A percentile compares a stretch with the other conserved stretches of the same genome.
Evolutionary conservation across 768 basidiomycete genomes (phyloP).

Genomic region (Lactarius pseudohatsudake): DNA sequence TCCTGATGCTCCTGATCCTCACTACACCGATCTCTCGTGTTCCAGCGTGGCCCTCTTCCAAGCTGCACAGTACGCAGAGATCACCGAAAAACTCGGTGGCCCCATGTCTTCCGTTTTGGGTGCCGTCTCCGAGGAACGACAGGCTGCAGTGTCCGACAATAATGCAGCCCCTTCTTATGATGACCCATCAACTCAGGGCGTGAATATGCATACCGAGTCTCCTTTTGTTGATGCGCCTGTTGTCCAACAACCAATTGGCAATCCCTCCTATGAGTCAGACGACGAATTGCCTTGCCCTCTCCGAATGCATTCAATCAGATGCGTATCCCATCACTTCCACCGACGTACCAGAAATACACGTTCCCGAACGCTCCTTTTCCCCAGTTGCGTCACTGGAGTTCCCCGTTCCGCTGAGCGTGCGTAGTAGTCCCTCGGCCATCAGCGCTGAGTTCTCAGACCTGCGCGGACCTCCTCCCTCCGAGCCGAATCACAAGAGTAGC

Average conservation of each 20-base stretch:
- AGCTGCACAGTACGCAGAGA: too few relatives aligned
- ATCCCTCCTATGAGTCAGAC: slow-evolving; percentile 21
- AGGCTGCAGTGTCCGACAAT: too few relatives aligned
- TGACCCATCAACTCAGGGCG: too few relatives aligned
- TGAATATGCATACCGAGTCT: too few relatives aligned
- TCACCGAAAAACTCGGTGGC: too few relatives aligned
- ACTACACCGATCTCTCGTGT: too few relatives aligned
- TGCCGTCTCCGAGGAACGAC: too few relatives aligned
- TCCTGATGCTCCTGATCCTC: too few relatives aligned
- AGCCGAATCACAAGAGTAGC: slow-evolving; percentile 27
- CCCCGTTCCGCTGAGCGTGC: slow-evolving; percentile 30
- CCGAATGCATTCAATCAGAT: slow-evolving; percentile 37
- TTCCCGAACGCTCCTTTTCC: slow-evolving; percentile 47
- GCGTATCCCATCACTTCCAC: slow-evolving; percentile 51
- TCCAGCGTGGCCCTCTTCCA: too few relatives aligned
- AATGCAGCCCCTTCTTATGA: too few relatives aligned
- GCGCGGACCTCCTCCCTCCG: slow-evolving; percentile 29
- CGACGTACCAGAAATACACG: slow-evolving; percentile 52
- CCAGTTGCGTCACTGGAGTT: slow-evolving; percentile 36
- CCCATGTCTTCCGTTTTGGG: too few relatives aligned
- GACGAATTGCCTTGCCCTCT: slow-evolving; percentile 33
- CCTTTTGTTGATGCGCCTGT: slow-evolving; percentile 35
- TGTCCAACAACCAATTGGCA: background rate
- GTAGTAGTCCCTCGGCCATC: slow-evolving; percentile 33
- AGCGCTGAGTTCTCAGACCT: slow-evolving; percentile 27